A percentile compares a stretch with the other conserved stretches of the same genome.
These are phyloP conservation scores for Buddleja alternifolia DNA, from an alignment of 257 asterid genomes.

Conservation along the genomic window DNA sequence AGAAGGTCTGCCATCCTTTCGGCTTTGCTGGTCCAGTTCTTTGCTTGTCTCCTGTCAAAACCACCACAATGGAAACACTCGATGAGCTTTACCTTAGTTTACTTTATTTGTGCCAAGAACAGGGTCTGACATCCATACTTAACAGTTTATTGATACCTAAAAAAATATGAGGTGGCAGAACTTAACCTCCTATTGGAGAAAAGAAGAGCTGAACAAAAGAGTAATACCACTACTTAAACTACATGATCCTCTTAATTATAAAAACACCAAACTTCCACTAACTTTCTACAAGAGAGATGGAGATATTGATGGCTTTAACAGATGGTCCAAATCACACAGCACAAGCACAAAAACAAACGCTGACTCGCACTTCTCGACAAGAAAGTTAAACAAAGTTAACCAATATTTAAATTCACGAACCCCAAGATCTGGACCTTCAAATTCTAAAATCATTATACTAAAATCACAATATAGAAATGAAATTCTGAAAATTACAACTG, in stretches of 20 bases:
- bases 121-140: conserved; percentile 2
- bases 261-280: conserved; percentile 1
- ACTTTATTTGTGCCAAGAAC: conserved; percentile 1
- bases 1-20: conserved; percentile 48
- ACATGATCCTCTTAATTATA: background rate
- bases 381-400: background rate
- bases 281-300: background rate
- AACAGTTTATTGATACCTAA: conserved; percentile 3
- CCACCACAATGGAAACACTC: conserved; percentile 21
- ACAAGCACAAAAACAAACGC: background rate
- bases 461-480: background rate
- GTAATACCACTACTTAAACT: conserved; percentile 11
- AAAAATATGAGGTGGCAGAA: conserved; percentile 1
- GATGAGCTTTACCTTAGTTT: background rate
- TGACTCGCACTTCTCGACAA: background rate
- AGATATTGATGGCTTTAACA: conserved; percentile 7
- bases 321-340: conserved; percentile 13
- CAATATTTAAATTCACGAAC: conserved; percentile 6
- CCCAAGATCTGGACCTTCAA: background rate
- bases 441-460: background rate
- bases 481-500: background rate
- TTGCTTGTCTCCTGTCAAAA: conserved; percentile 58
- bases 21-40: conserved; percentile 53
- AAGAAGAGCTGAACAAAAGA: background rate
- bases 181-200: background rate